These are phyloP conservation scores for Umbellularia californica DNA, from an alignment of 164 flowering plant genomes.

Conservation along the genomic window DNA sequence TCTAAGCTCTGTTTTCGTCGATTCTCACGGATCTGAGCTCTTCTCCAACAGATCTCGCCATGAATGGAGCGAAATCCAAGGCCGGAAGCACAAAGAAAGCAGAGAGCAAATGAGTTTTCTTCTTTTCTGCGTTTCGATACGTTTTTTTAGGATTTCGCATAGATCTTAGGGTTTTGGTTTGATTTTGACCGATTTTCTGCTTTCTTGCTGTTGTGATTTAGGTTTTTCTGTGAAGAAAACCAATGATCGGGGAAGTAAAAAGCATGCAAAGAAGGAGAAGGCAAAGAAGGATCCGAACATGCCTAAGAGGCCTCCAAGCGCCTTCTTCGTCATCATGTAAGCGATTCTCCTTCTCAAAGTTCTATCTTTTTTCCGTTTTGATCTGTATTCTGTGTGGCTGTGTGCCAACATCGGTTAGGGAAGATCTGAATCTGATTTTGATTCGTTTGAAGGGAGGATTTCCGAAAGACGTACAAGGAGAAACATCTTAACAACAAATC, in stretches of 20 bases:
- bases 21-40: constrained; percentile 15
- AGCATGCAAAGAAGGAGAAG: constrained; percentile 42
- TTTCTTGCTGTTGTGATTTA: neutral
- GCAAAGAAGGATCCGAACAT: constrained; percentile 82
- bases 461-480: constrained; percentile 51
- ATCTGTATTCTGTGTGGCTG: no score
- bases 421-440: neutral
- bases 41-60: constrained; percentile 29
- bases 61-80: constrained; percentile 36
- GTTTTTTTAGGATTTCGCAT: neutral
- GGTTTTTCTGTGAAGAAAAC: constrained; percentile 32
- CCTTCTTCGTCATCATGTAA: constrained; percentile 87
- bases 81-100: constrained; percentile 19
- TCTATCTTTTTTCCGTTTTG: no score
- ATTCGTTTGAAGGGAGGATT: constrained; percentile 48
- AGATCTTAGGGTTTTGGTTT: neutral
- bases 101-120: constrained; percentile 35
- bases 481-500: constrained; percentile 61
- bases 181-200: neutral
- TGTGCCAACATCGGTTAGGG: no score
- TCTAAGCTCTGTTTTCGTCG: constrained; percentile 4
- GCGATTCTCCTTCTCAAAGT: neutral
- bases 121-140: neutral
- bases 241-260: constrained; percentile 27
- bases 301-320: constrained; percentile 92